Percentiles rank a stretch among this genome's conserved stretches.
Conservation (phyloP, 2,329 filamentous ascomycete species). For the Talaromyces sp. region DNA sequence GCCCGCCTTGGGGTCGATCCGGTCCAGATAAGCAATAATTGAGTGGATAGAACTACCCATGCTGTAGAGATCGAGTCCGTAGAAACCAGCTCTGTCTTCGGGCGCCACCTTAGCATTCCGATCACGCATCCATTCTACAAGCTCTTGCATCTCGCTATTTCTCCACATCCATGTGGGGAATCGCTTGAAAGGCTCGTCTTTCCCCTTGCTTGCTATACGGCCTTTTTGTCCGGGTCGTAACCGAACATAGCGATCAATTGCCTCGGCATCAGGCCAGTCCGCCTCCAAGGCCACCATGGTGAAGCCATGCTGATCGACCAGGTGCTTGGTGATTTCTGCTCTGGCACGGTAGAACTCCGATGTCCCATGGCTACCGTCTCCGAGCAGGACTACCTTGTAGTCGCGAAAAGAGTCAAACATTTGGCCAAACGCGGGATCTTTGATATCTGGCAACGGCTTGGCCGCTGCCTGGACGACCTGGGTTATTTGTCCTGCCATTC, state of each 20-base stretch:
- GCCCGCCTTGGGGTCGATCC: constrained; percentile 39
- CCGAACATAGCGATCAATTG: constrained; percentile 47
- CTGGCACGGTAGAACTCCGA: constrained; percentile 51
- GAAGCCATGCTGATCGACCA: constrained; percentile 47
- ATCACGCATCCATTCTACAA: constrained; percentile 48
- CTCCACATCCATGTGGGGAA: constrained; percentile 55
- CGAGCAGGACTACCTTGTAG: constrained; percentile 39
- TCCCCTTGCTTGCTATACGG: constrained; percentile 18
- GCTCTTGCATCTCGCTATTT: constrained; percentile 46
- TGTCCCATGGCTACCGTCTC: constrained; percentile 48
- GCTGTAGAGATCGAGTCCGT: constrained; percentile 49
- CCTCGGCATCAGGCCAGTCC: constrained; percentile 51
- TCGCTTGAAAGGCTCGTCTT: constrained; percentile 40
- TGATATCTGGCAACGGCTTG: constrained; percentile 31
- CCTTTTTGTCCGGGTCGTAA: constrained; percentile 35
- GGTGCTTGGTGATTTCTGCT: constrained; percentile 46
- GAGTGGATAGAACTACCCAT: constrained; percentile 43
- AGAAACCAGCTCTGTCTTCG: constrained; percentile 36
- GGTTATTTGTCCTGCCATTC: constrained; percentile 23
- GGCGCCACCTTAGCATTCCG: constrained; percentile 32
- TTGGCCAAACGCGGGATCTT: constrained; percentile 31
- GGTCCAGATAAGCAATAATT: constrained; percentile 45
- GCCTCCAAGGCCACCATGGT: constrained; percentile 47
- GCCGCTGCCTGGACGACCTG: constrained; percentile 29
- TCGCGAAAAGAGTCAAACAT: constrained; percentile 37